Evolutionary conservation across 176 grass and related monocot genomes (phyloP), one percentile per base, ranked within the genome.

Genomic region (Carex parvula): DNA sequence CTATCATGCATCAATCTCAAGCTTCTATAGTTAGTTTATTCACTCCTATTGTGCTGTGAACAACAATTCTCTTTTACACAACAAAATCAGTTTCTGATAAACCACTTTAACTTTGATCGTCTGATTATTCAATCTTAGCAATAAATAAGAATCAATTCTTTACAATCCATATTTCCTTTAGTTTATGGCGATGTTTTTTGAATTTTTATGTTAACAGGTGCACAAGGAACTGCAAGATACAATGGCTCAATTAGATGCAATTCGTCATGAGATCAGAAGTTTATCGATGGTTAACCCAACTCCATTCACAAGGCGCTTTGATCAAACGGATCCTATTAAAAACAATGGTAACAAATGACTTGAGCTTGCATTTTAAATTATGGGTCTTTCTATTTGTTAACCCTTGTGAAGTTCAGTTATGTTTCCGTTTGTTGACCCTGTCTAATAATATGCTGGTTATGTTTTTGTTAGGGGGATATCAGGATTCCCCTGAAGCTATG

Each of bases 221-320:
- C 91, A 98, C 11, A 94, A 93, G 80, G 95, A 98, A 85, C 90
- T 98, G 78, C 90, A 90, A 91, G 95, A 98, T 21, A 90, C 92
- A 1, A 90, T 98, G 65, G 92, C 91, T 70, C 91, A 98, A 71
- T 32, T 94, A 83, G 91, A 98, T 53, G 87, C 90, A 9, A 98
- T 98, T 84, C 89, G 92, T 66, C 90, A 98, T 90, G 95, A 94
- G 91, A 92, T 94, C 29, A 84, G 94, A 86, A 98, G 87, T 79
- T 76, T 91, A 70, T 94, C 91, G 21, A 87, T 90, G 82, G 85
- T 98, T 30, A 89, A 90, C 71, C 92, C 91, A 77, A 89, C 70
- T 21, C 89, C 92, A 37, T 90, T 90, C 18, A 84, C 64, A 14
- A 82, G 88, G 20, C 75, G 81, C 33, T 60, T 90, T 58, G 88